Percentiles rank a stretch among this genome's conserved stretches.
Conservation (phyloP, 2,329 filamentous ascomycete species). For the Xylariaceae sp. region DNA sequence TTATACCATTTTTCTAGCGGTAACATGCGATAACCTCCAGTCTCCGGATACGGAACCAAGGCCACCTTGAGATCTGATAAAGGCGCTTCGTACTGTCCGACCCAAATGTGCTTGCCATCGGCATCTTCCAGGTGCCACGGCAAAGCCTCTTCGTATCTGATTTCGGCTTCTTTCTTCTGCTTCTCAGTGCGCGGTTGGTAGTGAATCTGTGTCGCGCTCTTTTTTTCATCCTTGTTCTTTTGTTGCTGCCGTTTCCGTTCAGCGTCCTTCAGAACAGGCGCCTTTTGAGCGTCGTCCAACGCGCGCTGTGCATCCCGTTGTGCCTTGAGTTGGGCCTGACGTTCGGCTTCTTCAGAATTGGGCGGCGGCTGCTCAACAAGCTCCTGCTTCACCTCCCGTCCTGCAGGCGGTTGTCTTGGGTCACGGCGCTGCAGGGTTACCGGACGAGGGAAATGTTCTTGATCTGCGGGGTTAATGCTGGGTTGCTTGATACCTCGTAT, state of each 20-base stretch:
- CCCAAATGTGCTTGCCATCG: conserved; percentile 91
- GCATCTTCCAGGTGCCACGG: conserved; percentile 98
- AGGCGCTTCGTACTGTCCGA: conserved; percentile 84
- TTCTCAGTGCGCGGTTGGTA: conserved; percentile 76
- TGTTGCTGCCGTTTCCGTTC: conserved; percentile 42
- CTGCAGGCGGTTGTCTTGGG: conserved; percentile 64
- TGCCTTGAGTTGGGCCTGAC: conserved; percentile 65
- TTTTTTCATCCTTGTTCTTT: conserved; percentile 64
- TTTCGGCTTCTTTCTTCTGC: conserved; percentile 66
- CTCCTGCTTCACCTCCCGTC: conserved; percentile 61
- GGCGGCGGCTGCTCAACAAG: conserved; percentile 41
- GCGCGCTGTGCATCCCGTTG: conserved; percentile 83
- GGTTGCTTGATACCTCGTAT: conserved; percentile 49
- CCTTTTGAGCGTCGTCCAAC: conserved; percentile 86
- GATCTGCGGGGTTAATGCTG: conserved; percentile 62
- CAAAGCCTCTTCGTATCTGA: conserved; percentile 88
- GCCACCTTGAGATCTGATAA: conserved; percentile 83
- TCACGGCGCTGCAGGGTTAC: conserved; percentile 87
- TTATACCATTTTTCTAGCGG: conserved; percentile 96
- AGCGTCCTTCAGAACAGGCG: conserved; percentile 65
- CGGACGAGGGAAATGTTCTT: conserved; percentile 79
- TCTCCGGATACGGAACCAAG: conserved; percentile 58
- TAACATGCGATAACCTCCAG: conserved; percentile 72
- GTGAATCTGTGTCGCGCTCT: conserved; percentile 79
- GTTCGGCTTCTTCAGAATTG: conserved; percentile 58